phyloP scores from a whole-genome alignment of 345 rosid genomes.

The Lenwebbia sp. region DNA sequence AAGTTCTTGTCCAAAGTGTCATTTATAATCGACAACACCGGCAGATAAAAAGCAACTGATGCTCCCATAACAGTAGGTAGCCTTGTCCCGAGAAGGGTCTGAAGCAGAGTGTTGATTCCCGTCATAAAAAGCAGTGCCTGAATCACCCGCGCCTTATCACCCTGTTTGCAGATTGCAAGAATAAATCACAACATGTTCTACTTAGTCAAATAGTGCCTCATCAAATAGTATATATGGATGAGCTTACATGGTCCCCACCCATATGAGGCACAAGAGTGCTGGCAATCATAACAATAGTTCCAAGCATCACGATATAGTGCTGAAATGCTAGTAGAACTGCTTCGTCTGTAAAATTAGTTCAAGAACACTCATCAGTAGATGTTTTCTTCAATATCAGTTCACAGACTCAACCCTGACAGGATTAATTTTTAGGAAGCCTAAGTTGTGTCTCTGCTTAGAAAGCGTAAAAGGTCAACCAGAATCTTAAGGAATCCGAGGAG shows the following conservation, averaged over 20 bases:
- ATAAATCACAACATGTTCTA: not conserved
- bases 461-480: not conserved
- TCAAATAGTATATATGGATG: not conserved
- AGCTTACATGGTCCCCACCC: conserved; percentile 82
- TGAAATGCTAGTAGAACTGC: conserved; percentile 69
- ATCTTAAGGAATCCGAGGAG: not conserved
- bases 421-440: not conserved
- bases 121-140: conserved; percentile 81
- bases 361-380: not conserved
- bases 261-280: conserved; percentile 57
- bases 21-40: conserved; percentile 70
- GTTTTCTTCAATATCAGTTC: not conserved
- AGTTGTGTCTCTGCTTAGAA: not conserved
- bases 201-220: not conserved
- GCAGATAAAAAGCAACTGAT: conserved; percentile 61
- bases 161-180: conserved; percentile 30
- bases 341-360: conserved; percentile 44
- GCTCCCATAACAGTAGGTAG: conserved; percentile 96
- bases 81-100: conserved; percentile 75
- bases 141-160: conserved; percentile 83
- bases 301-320: conserved; percentile 89
- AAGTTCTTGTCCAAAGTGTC: conserved; percentile 47
- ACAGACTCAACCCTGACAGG: not conserved
- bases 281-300: conserved; percentile 67
- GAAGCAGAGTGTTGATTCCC: conserved; percentile 84